Conservation (phyloP, 768 basidiomycete genomes). For the Mrakia blollopis region DNA sequence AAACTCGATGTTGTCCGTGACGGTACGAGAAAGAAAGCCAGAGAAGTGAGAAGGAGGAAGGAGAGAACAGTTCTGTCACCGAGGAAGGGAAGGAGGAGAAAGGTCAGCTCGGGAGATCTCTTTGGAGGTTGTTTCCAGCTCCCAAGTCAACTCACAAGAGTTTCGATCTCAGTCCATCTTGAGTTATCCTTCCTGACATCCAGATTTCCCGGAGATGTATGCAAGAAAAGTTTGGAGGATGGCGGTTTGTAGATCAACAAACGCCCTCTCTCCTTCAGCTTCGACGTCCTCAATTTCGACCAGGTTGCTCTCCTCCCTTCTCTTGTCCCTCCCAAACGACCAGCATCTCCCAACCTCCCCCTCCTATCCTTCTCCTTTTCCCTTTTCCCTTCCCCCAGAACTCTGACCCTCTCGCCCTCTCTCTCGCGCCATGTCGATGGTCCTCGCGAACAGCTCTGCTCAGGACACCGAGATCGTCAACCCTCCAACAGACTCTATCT, state of each 20-base stretch:
- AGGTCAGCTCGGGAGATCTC: background rate
- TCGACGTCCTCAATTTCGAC: background rate
- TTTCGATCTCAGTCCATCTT: background rate
- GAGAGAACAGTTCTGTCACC: slow-evolving; percentile 3
- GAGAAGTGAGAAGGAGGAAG: background rate
- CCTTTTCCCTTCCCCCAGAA: background rate
- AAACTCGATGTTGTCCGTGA: background rate
- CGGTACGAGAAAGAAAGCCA: background rate
- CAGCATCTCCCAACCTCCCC: background rate
- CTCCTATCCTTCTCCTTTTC: background rate
- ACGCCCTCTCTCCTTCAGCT: no score
- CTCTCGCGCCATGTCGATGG: slow-evolving; percentile 7
- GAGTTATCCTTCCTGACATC: background rate
- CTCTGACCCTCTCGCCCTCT: background rate
- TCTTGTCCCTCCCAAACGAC: background rate
- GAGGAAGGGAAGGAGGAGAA: background rate
- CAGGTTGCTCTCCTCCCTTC: background rate
- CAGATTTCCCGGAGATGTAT: no score
- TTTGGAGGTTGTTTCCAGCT: background rate
- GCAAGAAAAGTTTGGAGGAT: background rate
- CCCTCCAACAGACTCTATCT: slow-evolving; percentile 81
- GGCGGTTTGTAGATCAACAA: background rate
- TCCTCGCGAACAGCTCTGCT: background rate
- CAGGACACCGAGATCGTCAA: slow-evolving; percentile 58
- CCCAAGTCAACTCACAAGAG: background rate